phyloP scores from a whole-genome alignment of 495 filamentous ascomycete genomes.

The Podospora fimiseda region DNA sequence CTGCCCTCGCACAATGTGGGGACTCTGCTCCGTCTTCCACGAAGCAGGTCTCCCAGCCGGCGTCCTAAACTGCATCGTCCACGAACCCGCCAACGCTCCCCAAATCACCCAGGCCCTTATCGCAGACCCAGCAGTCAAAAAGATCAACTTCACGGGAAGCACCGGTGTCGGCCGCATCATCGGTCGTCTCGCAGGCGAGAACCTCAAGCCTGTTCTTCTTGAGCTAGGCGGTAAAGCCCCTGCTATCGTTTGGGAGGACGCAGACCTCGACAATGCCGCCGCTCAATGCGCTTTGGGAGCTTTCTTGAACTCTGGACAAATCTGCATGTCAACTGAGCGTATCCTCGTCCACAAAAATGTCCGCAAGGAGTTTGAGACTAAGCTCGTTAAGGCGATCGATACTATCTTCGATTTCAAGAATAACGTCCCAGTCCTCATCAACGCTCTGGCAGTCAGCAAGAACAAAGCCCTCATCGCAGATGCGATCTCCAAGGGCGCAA shows the following conservation, averaged over 20 bases:
- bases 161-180: conserved; percentile 54
- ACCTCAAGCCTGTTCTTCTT: conserved; percentile 63
- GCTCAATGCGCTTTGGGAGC: conserved; percentile 44
- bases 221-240: conserved; percentile 65
- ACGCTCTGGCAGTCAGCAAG: conserved; percentile 53
- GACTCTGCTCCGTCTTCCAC: conserved; percentile 59
- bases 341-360: conserved; percentile 74
- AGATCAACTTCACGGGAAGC: conserved; percentile 65
- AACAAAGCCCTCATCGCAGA: conserved; percentile 60
- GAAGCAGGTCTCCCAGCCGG: conserved; percentile 66
- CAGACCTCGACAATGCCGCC: conserved; percentile 54
- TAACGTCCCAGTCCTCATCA: conserved; percentile 57
- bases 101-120: conserved; percentile 53
- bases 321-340: conserved; percentile 89
- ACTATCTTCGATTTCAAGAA: conserved; percentile 42
- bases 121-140: conserved; percentile 47
- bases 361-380: conserved; percentile 56
- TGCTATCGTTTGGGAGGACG: conserved; percentile 60
- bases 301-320: conserved; percentile 63
- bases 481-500: conserved; percentile 64
- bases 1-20: conserved; percentile 69
- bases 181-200: conserved; percentile 49
- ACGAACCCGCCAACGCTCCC: conserved; percentile 46
- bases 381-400: conserved; percentile 49
- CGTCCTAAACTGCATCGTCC: conserved; percentile 52